These are phyloP conservation scores for Nakaseomyces nivariensis DNA, from an alignment of 1,139 yeast species.

Conservation along the genomic window DNA sequence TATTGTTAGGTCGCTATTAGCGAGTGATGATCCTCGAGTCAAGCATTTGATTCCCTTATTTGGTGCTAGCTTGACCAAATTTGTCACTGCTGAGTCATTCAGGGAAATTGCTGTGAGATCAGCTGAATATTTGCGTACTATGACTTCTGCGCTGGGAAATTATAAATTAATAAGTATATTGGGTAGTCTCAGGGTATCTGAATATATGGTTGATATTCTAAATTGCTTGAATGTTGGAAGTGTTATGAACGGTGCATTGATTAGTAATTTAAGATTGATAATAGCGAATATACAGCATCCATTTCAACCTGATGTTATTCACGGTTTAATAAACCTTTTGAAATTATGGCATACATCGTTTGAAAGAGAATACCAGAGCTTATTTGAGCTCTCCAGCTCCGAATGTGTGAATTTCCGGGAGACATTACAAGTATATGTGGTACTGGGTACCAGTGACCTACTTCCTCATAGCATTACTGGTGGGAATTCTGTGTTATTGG, in stretches of 20 bases:
- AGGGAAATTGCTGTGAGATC: not conserved
- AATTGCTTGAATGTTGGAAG: not conserved
- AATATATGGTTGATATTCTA: not conserved
- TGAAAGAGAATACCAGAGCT: not conserved
- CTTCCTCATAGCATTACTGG: not conserved
- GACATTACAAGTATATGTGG: not conserved
- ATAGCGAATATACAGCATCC: not conserved
- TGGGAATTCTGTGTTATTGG: not conserved
- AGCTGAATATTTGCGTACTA: not conserved
- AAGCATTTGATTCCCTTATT: constrained; percentile 12
- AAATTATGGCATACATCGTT: not conserved
- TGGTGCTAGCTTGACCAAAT: constrained; percentile 21
- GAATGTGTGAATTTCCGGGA: not conserved
- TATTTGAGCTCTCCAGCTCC: not conserved
- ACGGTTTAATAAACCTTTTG: not conserved
- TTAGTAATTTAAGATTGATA: not conserved
- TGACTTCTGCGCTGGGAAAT: constrained; percentile 9
- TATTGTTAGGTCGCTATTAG: constrained; percentile 8
- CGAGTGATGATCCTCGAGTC: constrained; percentile 2
- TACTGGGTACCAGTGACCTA: not conserved
- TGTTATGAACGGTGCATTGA: not conserved
- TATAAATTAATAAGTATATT: constrained; percentile 8
- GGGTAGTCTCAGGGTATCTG: not conserved
- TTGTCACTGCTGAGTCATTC: not conserved
- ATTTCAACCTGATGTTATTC: not conserved